Base-by-base conservation (phyloP, 495 filamentous ascomycete genomes). In the Lineolata rhizophorae region DNA sequence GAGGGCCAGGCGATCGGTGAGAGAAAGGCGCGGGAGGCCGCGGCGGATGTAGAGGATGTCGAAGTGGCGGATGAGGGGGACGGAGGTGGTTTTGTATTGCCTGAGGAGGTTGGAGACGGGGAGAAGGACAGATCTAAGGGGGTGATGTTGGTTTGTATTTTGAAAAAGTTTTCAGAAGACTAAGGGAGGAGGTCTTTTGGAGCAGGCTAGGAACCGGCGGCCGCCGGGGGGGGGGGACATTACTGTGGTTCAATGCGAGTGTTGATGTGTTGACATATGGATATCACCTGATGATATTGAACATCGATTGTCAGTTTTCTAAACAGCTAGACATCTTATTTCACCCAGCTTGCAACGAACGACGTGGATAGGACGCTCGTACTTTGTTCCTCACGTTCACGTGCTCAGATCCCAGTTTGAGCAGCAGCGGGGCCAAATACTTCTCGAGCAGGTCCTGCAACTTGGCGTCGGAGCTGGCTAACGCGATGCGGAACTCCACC, bases 31-130 rank as follows among this genome's bases (percentile, higher is more conserved):
- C 26, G 67, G 62, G 27, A 94, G 58, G 20, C 85, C 83, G 48
- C 87, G 77, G 43, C 90, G 80, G 19, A 93, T 71, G 51, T 90
- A 92, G 19, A 75, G 57, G 32, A 95, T 50, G 56, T 94, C 87
- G 50, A 92, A 80, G 46, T 92, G 77, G 36, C 76, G 68, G 31
- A 97, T 64, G 4, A 93, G 62, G 2, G 75, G 60, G 27, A 60
- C 60, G 4, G 58, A 47, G 8, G 56, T 64, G 15, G 74, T 72
- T 45, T 93, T 94, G 61, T 85, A 94, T 47, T 94, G 87, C 40
- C 76, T 76, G 35, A 94, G 50, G 16, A 97, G 61, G 12, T 71
- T 68, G 5, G 67, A 62, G 17, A 97, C 84, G 8, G 87, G 87
- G 6, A 97, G 62, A 37, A 77, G 64, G 35, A 93, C 76, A 11